Base-by-base conservation (phyloP, 2,329 filamentous ascomycete genomes). In the Xylaria sp. region DNA sequence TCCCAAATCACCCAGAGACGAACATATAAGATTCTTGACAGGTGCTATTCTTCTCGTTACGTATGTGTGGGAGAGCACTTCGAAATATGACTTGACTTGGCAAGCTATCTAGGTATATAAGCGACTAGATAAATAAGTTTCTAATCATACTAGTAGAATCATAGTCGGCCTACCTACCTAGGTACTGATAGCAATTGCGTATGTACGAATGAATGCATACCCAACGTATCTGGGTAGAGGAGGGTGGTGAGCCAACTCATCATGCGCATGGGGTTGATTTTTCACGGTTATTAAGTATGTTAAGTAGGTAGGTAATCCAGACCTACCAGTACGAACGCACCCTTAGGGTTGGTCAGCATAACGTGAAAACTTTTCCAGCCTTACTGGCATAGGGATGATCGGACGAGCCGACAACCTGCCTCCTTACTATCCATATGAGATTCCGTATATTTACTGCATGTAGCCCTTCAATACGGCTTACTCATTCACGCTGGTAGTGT, bases 181-280 rank as follows among this genome's bases (percentile, higher is more conserved):
- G n/a, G n/a, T n/a, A n/a, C n/a, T n/a, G n/a, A n/a, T n/a, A n/a
- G n/a, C n/a, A n/a, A n/a, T n/a, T n/a, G n/a, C n/a, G n/a, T n/a
- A n/a, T n/a, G n/a, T n/a, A n/a, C n/a, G n/a, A n/a, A n/a, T n/a
- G n/a, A n/a, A n/a, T n/a, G n/a, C n/a, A n/a, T n/a, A n/a, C n/a
- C n/a, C n/a, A n/a, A n/a, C n/a, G 28, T 31, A 31, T 31, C 28
- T 31, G 28, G 28, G 28, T 31, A 31, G 28, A n/a, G 28, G 33
- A 62, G 42, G 43, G 60, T 45, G 56, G 45, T 40, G 51, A 60
- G 60, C 43, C 55, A 63, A 51, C 60, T 51, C 56, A 63, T 60
- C 60, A 58, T 54, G 45, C 56, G 47, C 60, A 40, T n/a, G 31
- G 9, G 4, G 28, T 31, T 31, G 49, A 19, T 38, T 54, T n/a